Percentiles rank a stretch among this genome's conserved stretches.
Evolutionary conservation across 1,284 basidiomycete genomes (phyloP).

Genomic region (Trichosporon faecale): DNA sequence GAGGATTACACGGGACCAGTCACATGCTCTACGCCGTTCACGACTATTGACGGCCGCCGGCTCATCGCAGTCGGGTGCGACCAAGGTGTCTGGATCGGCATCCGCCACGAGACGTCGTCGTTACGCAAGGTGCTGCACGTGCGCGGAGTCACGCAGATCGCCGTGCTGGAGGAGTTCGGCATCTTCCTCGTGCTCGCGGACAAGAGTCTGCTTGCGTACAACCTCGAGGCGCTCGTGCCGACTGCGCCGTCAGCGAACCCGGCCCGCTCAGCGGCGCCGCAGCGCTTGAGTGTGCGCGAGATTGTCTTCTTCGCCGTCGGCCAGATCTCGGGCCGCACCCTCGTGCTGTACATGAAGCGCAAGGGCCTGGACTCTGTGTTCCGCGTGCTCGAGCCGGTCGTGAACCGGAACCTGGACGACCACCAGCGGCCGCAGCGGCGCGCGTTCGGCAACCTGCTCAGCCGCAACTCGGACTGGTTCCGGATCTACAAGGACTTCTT

Average conservation of each 20-base stretch:
- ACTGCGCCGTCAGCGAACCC: conserved; percentile 54
- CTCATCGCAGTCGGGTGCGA: conserved; percentile 90
- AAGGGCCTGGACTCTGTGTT: conserved; percentile 89
- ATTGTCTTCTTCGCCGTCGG: conserved; percentile 94
- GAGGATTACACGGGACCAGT: conserved; percentile 79
- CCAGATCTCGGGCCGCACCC: conserved; percentile 72
- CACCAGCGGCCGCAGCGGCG: conserved; percentile 56
- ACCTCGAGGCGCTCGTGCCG: conserved; percentile 92
- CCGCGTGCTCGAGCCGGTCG: conserved; percentile 86
- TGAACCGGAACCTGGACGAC: conserved; percentile 77
- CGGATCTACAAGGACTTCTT: conserved; percentile 88
- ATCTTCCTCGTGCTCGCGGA: conserved; percentile 93
- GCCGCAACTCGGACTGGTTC: conserved; percentile 86
- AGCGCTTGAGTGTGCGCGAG: conserved; percentile 76
- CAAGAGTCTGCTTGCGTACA: conserved; percentile 68
- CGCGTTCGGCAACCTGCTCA: conserved; percentile 69
- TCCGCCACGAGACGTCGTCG: conserved; percentile 79
- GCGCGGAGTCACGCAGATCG: conserved; percentile 86
- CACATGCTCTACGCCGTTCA: conserved; percentile 89
- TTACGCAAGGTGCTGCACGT: conserved; percentile 85
- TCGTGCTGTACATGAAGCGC: conserved; percentile 94
- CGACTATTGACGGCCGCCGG: conserved; percentile 73
- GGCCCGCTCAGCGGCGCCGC: conserved; percentile 57
- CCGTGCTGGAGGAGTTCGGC: conserved; percentile 89
- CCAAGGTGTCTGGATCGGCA: conserved; percentile 95